These are phyloP conservation scores for Dactylonectria estremocensis DNA, from an alignment of 2,329 filamentous ascomycete species.

Conservation along the genomic window DNA sequence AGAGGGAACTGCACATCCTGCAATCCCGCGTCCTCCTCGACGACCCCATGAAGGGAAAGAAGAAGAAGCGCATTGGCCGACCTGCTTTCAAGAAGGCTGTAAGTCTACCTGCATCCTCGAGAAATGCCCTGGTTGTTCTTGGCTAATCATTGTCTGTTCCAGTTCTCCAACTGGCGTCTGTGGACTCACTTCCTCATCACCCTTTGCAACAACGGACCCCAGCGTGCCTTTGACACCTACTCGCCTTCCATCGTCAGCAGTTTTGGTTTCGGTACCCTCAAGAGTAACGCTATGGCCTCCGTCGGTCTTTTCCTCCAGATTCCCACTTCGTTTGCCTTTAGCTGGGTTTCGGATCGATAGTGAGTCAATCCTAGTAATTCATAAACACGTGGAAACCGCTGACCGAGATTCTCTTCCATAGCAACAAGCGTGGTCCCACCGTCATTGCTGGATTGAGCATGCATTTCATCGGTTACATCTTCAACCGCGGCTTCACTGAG, in stretches of 20 bases:
- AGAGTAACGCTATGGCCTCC: constrained; percentile 68
- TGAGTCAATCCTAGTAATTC: constrained; percentile 48
- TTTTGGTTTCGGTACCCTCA: constrained; percentile 65
- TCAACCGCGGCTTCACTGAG: constrained; percentile 68
- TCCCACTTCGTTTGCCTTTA: constrained; percentile 66
- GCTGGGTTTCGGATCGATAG: constrained; percentile 67
- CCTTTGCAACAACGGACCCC: constrained; percentile 63
- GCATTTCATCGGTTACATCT: constrained; percentile 67
- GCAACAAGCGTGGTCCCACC: constrained; percentile 65
- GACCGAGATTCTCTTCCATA: constrained; percentile 27
- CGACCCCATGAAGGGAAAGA: constrained; percentile 62
- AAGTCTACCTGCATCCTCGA: constrained; percentile 35
- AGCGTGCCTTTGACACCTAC: constrained; percentile 66
- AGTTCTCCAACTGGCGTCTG: constrained; percentile 67
- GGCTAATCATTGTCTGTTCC: constrained; percentile 4
- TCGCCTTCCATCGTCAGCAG: constrained; percentile 67
- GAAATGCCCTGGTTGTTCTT: fast-evolving
- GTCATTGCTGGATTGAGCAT: constrained; percentile 64
- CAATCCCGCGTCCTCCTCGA: constrained; percentile 59
- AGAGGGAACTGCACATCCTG: constrained; percentile 60
- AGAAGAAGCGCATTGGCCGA: constrained; percentile 63
- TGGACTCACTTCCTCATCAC: constrained; percentile 68
- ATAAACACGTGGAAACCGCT: not conserved
- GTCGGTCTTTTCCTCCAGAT: constrained; percentile 69
- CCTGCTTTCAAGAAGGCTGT: constrained; percentile 62